Evolutionary conservation across 345 rosid genomes (phyloP).

Genomic region (Moringa oleifera): DNA sequence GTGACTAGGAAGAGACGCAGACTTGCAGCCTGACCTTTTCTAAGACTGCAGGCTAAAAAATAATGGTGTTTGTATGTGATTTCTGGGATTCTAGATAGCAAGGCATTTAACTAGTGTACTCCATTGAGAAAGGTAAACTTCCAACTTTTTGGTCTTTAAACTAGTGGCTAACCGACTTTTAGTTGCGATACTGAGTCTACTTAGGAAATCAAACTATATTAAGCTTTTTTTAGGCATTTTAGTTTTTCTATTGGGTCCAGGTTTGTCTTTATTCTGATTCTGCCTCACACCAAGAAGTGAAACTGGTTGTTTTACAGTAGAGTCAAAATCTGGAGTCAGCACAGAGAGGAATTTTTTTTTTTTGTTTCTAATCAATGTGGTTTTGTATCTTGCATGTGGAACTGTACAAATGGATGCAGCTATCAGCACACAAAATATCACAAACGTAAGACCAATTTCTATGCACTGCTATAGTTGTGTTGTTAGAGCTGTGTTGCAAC

Average conservation of each 20-base stretch:
- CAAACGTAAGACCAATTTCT: conserved; percentile 67
- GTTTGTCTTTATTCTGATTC: background rate
- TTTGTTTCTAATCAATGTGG: conserved; percentile 28
- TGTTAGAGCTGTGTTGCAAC: background rate
- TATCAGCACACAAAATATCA: conserved; percentile 99
- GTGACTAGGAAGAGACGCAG: background rate
- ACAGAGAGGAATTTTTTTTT: background rate
- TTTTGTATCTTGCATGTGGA: conserved; percentile 48
- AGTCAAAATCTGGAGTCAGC: background rate
- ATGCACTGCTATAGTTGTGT: background rate
- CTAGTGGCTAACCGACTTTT: too few relatives aligned
- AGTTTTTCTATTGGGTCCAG: background rate
- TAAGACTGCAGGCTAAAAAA: background rate
- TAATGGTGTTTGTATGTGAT: too few relatives aligned
- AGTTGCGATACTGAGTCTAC: too few relatives aligned
- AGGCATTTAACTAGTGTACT: too few relatives aligned
- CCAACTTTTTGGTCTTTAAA: too few relatives aligned
- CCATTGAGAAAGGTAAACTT: too few relatives aligned
- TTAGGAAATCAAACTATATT: too few relatives aligned
- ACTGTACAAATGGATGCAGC: conserved; percentile 47
- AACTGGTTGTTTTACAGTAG: background rate
- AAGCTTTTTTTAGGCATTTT: background rate
- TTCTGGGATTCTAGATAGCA: background rate
- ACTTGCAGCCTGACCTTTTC: background rate
- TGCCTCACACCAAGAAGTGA: background rate